Base-by-base conservation (phyloP, 768 basidiomycete genomes). In the Lactarius sp. region DNA sequence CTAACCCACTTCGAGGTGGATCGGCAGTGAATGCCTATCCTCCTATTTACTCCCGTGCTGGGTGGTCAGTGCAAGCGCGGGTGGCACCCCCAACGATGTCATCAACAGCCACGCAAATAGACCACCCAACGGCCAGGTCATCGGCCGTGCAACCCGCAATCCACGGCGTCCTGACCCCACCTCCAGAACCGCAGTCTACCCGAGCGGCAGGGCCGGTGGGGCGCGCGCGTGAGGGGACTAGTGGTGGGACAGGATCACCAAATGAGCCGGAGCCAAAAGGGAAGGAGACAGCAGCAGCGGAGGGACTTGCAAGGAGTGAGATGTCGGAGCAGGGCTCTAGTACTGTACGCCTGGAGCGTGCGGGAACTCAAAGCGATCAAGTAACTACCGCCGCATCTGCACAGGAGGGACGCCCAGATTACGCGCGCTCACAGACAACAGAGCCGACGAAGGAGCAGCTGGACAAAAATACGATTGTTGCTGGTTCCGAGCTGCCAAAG, bases 11-110 rank as follows among this genome's bases (percentile, higher is more conserved):
- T 31, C 22, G 58, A 68, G 68, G 62, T 68, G 56, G 62, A 64
- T 68, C 62, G 66, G 68, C 67, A 59, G 63, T 64, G 61, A 46
- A 31, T 61, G 20, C 66, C 56, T 64, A 41, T 54, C 31, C 10
- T 56, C 20, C 52, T 41, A 12, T 51, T 67, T 67, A 66, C 51
- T 67, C 59, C 56, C 58, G 44, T 52, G 51, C 62, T 68, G 62
- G 64, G 52, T 60, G 47, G 31, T 18, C 55, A 57, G 51, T 37
- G 47, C 41, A 60, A 53, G 57, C 37, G 47, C 49, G 33, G 56
- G 56, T 33, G 54, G 50, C 13, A 12, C 44, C 46, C 27, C 47
- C 56, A 66, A 61, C 41, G 52, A 56, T 52, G 37, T 20, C 52
- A 6, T 44, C 56, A 60, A 60, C 52, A 52, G 56, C 52, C 46